Percentiles rank a stretch among this genome's conserved stretches.
Evolutionary conservation across 305 asterid genomes (phyloP).

Genomic region (Stenogyne calaminthoides): DNA sequence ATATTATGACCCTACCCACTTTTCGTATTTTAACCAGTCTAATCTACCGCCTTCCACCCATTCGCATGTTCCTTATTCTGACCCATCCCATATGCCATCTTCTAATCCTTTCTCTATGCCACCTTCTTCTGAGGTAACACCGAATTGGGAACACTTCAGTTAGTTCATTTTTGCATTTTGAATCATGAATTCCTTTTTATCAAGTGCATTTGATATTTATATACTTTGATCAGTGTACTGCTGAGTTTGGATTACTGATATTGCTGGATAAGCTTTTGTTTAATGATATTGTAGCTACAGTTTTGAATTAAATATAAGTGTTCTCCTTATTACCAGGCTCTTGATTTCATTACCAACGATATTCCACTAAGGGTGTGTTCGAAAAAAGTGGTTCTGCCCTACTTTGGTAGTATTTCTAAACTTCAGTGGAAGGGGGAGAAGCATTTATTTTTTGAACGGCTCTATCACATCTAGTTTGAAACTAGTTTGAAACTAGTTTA

Average conservation of each 20-base stretch:
- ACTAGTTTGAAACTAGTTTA: too few relatives aligned
- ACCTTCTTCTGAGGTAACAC: conserved; percentile 33
- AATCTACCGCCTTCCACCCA: background rate
- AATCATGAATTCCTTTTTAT: background rate
- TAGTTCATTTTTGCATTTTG: conserved; percentile 31
- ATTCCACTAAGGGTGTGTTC: too few relatives aligned
- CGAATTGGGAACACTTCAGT: conserved; percentile 41
- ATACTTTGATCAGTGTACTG: background rate
- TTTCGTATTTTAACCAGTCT: background rate
- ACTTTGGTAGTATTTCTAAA: too few relatives aligned
- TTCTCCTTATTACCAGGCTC: background rate
- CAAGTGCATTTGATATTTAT: background rate
- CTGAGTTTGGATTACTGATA: background rate
- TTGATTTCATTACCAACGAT: background rate
- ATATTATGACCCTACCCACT: conserved; percentile 20
- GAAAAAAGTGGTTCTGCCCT: too few relatives aligned
- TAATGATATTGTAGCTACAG: conserved; percentile 9
- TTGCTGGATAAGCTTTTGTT: conserved; percentile 1
- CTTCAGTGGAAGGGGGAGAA: too few relatives aligned
- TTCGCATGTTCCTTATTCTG: conserved; percentile 13
- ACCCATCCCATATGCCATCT: conserved; percentile 25
- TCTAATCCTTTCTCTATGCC: conserved; percentile 26
- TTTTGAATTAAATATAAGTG: background rate
- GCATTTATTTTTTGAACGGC: background rate
- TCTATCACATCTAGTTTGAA: too few relatives aligned